Base-by-base conservation (phyloP, 202 grass and related monocot species). In the Cymbopogon flexuosus region DNA sequence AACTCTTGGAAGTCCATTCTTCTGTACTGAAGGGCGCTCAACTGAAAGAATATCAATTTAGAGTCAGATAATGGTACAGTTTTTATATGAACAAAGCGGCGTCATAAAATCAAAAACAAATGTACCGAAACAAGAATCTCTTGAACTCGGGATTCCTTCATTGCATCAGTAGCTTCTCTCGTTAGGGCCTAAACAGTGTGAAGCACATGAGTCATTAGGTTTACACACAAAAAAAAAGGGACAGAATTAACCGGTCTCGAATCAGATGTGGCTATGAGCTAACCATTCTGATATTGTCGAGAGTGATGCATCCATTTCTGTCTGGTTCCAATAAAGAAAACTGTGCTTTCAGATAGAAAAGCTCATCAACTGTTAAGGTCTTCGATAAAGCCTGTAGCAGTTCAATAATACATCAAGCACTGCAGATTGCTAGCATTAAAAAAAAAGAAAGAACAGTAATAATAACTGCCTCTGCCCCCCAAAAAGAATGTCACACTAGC, bases 1-100 rank as follows among this genome's bases (percentile, higher is more conserved):
- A 94, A 94, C 75, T 94, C 92, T 58, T 94, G 86, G 21, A 94
- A 94, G 64, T 91, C 89, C 92, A 94, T 87, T 85, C 89, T 89
- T 91, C 92, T 94, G 74, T 94, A 94, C 73, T 94, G 92, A 85
- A 94, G 86, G 62, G 84, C 84, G 3, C 84, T 91, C 72, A 94
- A 79, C 92, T 91, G 84, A 77, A 85, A 60, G 39, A 68, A 24
- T 16, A 57, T 47, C 18, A 60, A 75, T 15, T 73, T 78, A 75
- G 19, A 33, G 68, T 45, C 8, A 57, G 68, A 10, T 19, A 58
- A 19, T 47, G 5, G 22, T 62, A 59, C 63, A 83, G 21, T 37
- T 24, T 78, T 29, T 79, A 36, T 43, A 76, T 33, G 78, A 40
- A 72, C 33, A 49, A 83, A 83, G 43, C n/a, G 6, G 0, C 62